Conservation (phyloP, 2,329 filamentous ascomycete species). For the Rutstroemia sp. region DNA sequence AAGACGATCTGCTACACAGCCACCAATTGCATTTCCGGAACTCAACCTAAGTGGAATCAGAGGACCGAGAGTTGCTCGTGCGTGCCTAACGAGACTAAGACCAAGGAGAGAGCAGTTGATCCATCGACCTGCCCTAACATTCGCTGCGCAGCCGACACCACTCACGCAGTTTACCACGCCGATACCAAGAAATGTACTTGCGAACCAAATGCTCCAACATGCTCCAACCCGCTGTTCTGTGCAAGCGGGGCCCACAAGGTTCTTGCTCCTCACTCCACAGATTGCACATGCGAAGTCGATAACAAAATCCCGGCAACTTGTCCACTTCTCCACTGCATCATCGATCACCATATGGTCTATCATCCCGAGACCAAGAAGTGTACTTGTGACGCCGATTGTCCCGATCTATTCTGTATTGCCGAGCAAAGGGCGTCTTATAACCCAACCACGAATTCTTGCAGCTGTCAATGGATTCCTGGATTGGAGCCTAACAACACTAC, state of each 20-base stretch:
- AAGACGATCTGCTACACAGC: constrained; percentile 5
- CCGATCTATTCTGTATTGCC: constrained; percentile 15
- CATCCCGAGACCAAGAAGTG: constrained; percentile 15
- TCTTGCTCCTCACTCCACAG: constrained; percentile 4
- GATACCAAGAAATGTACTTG: constrained; percentile 14
- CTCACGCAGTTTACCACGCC: constrained; percentile 13
- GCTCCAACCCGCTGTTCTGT: constrained; percentile 13
- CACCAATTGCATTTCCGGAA: constrained; percentile 3
- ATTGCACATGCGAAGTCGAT: constrained; percentile 15
- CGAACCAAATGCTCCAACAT: constrained; percentile 8
- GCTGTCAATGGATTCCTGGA: constrained; percentile 14
- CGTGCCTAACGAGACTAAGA: not conserved
- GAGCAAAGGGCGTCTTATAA: constrained; percentile 12
- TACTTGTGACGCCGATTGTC: constrained; percentile 15
- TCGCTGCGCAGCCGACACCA: constrained; percentile 10
- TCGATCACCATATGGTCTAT: constrained; percentile 15
- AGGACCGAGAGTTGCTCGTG: constrained; percentile 9
- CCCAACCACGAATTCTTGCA: constrained; percentile 11
- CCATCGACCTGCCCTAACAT: constrained; percentile 11
- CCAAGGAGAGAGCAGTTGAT: not conserved
- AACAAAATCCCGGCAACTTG: constrained; percentile 10
- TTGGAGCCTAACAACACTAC: constrained; percentile 6
- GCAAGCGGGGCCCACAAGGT: constrained; percentile 12
- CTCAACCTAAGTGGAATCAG: constrained; percentile 2
- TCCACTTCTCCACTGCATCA: constrained; percentile 15